Percentiles rank a stretch among this genome's conserved stretches.
phyloP scores from a whole-genome alignment of 306 rosid species.

The Argentina anserina region DNA sequence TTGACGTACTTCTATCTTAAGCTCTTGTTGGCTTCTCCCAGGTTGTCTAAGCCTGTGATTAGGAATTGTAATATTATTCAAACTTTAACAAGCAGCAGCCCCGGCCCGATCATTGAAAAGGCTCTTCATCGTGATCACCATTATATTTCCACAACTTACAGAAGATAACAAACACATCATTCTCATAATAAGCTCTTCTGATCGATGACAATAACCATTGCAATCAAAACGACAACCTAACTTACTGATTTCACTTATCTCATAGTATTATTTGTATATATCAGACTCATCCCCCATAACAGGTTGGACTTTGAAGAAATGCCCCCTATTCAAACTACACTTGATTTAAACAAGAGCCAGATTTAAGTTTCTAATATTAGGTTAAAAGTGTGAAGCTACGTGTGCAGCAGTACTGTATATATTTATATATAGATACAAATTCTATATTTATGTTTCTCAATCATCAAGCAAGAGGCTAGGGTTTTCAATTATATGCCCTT shows the following conservation, averaged over 20 bases:
- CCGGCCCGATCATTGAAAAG: conserved; percentile 35
- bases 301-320: conserved; percentile 70
- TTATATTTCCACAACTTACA: conserved; percentile 27
- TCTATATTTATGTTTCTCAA: conserved; percentile 40
- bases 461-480: conserved; percentile 47
- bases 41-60: conserved; percentile 54
- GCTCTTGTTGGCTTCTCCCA: conserved; percentile 37
- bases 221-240: conserved; percentile 31
- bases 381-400: conserved; percentile 27
- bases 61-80: background rate
- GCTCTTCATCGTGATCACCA: conserved; percentile 12
- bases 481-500: conserved; percentile 29
- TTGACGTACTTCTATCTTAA: conserved; percentile 18
- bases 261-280: conserved; percentile 10
- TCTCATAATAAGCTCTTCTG: conserved; percentile 33
- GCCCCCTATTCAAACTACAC: conserved; percentile 91
- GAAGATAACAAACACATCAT: conserved; percentile 34
- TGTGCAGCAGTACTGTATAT: background rate
- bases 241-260: conserved; percentile 18
- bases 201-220: background rate
- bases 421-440: background rate
- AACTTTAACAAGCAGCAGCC: conserved; percentile 17
- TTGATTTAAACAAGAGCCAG: conserved; percentile 11
- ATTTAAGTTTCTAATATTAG: background rate
- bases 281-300: conserved; percentile 47